These are phyloP conservation scores for Populus hybrid DNA, from an alignment of 441 rosid species.

Conservation along the genomic window DNA sequence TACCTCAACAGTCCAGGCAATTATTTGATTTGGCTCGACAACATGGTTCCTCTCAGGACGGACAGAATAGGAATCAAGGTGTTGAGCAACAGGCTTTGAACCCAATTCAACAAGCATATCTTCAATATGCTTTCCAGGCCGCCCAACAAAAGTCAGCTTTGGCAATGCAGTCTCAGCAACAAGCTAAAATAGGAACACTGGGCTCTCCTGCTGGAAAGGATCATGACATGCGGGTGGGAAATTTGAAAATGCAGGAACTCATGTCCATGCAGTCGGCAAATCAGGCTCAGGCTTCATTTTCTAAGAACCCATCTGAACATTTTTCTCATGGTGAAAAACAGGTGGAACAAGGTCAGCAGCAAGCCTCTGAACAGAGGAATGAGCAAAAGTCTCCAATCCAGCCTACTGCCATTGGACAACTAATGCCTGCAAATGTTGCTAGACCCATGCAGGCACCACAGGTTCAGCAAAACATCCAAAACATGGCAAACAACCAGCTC, in stretches of 20 bases:
- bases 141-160: slow-evolving; percentile 69
- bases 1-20: slow-evolving; percentile 80
- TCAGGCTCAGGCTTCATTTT: slow-evolving; percentile 84
- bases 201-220: slow-evolving; percentile 61
- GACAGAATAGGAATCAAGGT: slow-evolving; percentile 59
- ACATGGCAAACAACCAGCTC: slow-evolving; percentile 64
- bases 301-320: slow-evolving; percentile 71
- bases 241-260: slow-evolving; percentile 82
- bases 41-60: slow-evolving; percentile 63
- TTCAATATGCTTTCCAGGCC: slow-evolving; percentile 74
- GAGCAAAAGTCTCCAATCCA: slow-evolving; percentile 60
- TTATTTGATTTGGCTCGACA: slow-evolving; percentile 77
- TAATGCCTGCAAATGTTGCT: slow-evolving; percentile 50
- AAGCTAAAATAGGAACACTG: slow-evolving; percentile 74
- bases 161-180: slow-evolving; percentile 51
- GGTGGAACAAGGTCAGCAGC: slow-evolving; percentile 58
- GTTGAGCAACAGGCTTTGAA: slow-evolving; percentile 72
- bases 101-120: slow-evolving; percentile 86
- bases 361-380: slow-evolving; percentile 58
- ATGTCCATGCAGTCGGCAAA: slow-evolving; percentile 69
- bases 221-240: slow-evolving; percentile 61
- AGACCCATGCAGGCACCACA: slow-evolving; percentile 82
- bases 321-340: slow-evolving; percentile 66
- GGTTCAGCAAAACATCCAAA: slow-evolving; percentile 56
- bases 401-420: slow-evolving; percentile 51